A percentile compares a stretch with the other conserved stretches of the same genome.
These are phyloP conservation scores for Nakaseomyces delphensis DNA, from an alignment of 1,139 yeast genomes.

Conservation along the genomic window DNA sequence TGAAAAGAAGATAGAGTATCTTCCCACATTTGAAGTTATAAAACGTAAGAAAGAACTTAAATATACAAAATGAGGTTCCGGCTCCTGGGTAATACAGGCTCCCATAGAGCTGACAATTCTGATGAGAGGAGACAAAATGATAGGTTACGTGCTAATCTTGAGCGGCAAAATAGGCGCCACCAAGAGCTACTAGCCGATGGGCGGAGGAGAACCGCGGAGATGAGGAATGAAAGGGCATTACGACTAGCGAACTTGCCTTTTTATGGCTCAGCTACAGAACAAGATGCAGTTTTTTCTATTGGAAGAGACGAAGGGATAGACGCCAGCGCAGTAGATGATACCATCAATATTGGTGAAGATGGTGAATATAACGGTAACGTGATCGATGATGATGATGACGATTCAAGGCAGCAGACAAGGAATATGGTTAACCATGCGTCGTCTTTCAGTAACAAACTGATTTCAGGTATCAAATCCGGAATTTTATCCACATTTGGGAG, in stretches of 20 bases:
- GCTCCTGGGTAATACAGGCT: too few relatives aligned
- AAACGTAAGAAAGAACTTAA: too few relatives aligned
- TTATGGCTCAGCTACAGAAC: not conserved
- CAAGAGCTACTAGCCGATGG: not conserved
- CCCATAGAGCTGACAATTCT: not conserved
- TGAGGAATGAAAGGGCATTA: not conserved
- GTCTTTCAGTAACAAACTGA: not conserved
- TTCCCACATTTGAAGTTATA: too few relatives aligned
- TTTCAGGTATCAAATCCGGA: constrained; percentile 1
- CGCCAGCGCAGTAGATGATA: not conserved
- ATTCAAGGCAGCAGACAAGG: not conserved
- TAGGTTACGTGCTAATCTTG: not conserved
- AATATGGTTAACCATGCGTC: not conserved
- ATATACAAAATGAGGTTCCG: not conserved
- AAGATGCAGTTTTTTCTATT: not conserved
- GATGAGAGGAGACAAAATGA: not conserved
- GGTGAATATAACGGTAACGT: not conserved
- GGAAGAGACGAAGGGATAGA: too few relatives aligned
- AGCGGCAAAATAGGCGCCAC: not conserved
- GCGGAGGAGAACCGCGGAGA: not conserved
- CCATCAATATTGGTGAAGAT: not conserved
- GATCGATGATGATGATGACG: not conserved
- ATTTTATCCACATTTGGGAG: not conserved
- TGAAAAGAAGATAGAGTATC: too few relatives aligned
- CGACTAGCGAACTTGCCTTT: not conserved